Base-by-base conservation (phyloP, 2,329 filamentous ascomycete species). In the Aspergillus melleus region DNA sequence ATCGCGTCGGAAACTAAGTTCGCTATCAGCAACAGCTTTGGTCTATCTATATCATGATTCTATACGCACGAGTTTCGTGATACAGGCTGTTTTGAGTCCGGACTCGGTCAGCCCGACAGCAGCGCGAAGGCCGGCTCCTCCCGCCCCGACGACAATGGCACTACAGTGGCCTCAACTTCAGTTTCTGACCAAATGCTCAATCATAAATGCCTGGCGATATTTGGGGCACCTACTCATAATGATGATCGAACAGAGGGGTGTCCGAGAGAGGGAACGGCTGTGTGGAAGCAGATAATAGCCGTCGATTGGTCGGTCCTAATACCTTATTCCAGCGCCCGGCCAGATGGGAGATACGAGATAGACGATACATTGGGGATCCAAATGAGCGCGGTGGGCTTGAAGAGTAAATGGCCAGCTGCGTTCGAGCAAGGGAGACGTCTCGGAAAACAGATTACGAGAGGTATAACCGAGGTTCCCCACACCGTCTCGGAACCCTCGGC, bases 11-110 rank as follows among this genome's bases (percentile, higher is more conserved):
- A 47, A 67, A 65, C 65, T 66, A 46, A 52, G 42, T 30, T 22
- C 6, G 6, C 22, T 6, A 47, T 47, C 10, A 24, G 8, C 44
- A 47, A 9, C 8, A 20, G 26, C 22, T n/a, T n/a, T n/a, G n/a
- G 9, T 2, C 22, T 9, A 9, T 22, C 19, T 14, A n/a, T n/a
- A 2, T 22, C 12, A 2, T 1, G 6, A 22, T 2, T n/a, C 4
- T 8, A 11, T 24, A 47, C 44, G 16, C 22, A 61, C 64, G 49
- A 66, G 44, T 55, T 67, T 67, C 9, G 64, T 60, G 47, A 67
- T 63, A 44, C 64, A 66, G 22, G 65, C 62, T 32, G 65, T 67
- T 52, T 64, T 58, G 30, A 67, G 52, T 5, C 65, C 65, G 19
- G 60, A 63, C 47, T 67, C 57, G 46, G 64, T 64, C 29, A 66